phyloP scores from a whole-genome alignment of 2,329 filamentous ascomycete genomes.

The Furcasterigmium furcatum region DNA sequence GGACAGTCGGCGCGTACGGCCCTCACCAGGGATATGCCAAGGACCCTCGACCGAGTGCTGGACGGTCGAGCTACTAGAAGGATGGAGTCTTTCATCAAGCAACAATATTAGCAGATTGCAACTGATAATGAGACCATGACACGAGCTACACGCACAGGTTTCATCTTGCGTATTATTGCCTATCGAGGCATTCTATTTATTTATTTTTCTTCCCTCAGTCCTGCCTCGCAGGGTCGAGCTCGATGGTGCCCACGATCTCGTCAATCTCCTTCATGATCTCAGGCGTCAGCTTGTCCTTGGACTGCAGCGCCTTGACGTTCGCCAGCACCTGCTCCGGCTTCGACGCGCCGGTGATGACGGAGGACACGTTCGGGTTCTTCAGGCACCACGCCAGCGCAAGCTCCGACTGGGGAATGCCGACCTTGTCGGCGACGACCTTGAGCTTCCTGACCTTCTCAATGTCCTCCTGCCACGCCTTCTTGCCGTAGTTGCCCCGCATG shows the following conservation, averaged over 20 bases:
- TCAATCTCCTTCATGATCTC: slow-evolving; percentile 50
- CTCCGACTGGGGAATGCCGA: slow-evolving; percentile 50
- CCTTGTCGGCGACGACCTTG: slow-evolving; percentile 50
- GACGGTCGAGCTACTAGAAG: too few species aligned
- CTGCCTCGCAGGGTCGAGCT: slow-evolving; percentile 14
- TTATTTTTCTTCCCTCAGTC: slow-evolving; percentile 5
- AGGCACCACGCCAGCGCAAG: slow-evolving; percentile 51
- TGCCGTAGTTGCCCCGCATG: slow-evolving; percentile 47
- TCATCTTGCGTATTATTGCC: too few species aligned
- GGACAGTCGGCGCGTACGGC: background rate
- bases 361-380: slow-evolving; percentile 51
- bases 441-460: slow-evolving; percentile 41
- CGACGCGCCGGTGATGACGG: slow-evolving; percentile 50
- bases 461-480: slow-evolving; percentile 52
- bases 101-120: too few species aligned
- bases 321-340: slow-evolving; percentile 48
- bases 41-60: too few species aligned
- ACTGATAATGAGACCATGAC: too few species aligned
- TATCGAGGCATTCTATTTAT: too few species aligned
- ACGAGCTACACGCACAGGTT: too few species aligned
- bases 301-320: slow-evolving; percentile 42
- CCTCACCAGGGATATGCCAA: too few species aligned
- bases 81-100: too few species aligned
- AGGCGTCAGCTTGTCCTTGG: slow-evolving; percentile 44
- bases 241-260: slow-evolving; percentile 23